Evolutionary conservation across 2,329 filamentous ascomycete genomes (phyloP), one percentile per base, ranked within the genome.

Genomic region (Ceratocystis albifundus): DNA sequence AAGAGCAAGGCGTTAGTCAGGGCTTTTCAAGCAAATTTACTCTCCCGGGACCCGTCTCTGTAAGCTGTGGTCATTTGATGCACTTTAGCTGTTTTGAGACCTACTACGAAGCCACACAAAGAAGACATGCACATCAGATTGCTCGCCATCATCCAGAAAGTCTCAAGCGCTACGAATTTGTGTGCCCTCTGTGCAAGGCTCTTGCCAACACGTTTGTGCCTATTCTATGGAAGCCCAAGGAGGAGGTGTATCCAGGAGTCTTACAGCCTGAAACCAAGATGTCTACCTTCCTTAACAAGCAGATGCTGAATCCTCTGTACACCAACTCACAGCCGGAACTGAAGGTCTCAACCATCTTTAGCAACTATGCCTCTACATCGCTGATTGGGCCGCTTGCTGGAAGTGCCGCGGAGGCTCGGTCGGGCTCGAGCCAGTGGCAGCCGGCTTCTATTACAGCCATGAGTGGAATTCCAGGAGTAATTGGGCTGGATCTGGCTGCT

Each of bases 1-100:
- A 95, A 74, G 84, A 88, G 62, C 88, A 96, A 75, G 86, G 86
- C 4, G 83, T 99, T 61, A 92, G 93, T 41, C 95, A 92, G 75
- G 94, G 94, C 0, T 99, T 96, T 72, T 88, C 90, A 2, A 80
- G 85, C 5, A 79, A 82, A 8, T 80, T 85, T 50, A 85, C 85
- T 44, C 80, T 82, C 32, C 80, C 83, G 20, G 94, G 92, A 0
- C 89, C 93, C 0, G 88, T 97, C 1, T 89, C 92, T 10, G 89
- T 89, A 45, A 90, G 93, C 8, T 99, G 94, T 75, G 94, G 94
- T 2, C 94, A 99, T 74, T 95, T 99, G 72, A 99, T 99, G 94
- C 94, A 99, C 75, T 97, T 89, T 74, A 86, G 84, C 70, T 99
- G 94, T 76, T 99, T 99, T 73, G 91, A 96, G 72, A 84, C 88